These are phyloP conservation scores for Tremella mesenterica DNA, from an alignment of 768 basidiomycete genomes.

Conservation along the genomic window DNA sequence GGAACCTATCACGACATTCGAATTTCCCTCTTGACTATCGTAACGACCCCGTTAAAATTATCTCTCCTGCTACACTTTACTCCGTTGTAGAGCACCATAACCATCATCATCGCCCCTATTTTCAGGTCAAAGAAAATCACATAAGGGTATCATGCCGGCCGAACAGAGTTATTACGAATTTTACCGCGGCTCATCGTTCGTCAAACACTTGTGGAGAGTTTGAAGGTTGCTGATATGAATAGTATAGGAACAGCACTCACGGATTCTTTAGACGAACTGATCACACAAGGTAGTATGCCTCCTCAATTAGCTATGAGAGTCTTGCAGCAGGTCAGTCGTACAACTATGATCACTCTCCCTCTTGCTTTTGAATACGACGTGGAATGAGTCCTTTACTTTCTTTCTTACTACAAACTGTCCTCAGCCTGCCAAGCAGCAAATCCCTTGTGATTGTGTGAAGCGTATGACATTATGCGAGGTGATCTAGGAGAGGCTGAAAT, in stretches of 20 bases:
- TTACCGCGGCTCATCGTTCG: slow-evolving; percentile 38
- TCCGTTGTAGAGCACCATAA: too few relatives aligned
- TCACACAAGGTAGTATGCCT: slow-evolving; percentile 90
- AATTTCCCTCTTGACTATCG: too few relatives aligned
- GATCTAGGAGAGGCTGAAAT: too few relatives aligned
- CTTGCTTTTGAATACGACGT: background rate
- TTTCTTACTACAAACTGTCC: too few relatives aligned
- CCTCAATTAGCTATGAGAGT: slow-evolving; percentile 98
- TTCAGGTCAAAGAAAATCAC: slow-evolving; percentile 7
- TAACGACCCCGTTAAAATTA: too few relatives aligned
- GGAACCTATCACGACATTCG: too few relatives aligned
- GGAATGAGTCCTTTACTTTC: too few relatives aligned
- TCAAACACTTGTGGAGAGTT: background rate
- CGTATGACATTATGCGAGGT: too few relatives aligned
- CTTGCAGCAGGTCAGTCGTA: slow-evolving; percentile 71
- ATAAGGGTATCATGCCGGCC: slow-evolving; percentile 1
- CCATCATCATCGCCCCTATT: background rate
- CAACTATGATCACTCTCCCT: background rate
- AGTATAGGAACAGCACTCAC: slow-evolving; percentile 97
- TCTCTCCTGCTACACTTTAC: too few relatives aligned
- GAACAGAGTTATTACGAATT: slow-evolving; percentile 40
- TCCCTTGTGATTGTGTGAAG: too few relatives aligned
- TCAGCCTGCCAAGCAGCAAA: too few relatives aligned
- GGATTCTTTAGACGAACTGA: slow-evolving; percentile 96
- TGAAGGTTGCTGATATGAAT: background rate